Percentiles rank a stretch among this genome's conserved stretches.
Evolutionary conservation across 208 protist genomes (phyloP).

Genomic region (Endotrypanum monterogeii): DNA sequence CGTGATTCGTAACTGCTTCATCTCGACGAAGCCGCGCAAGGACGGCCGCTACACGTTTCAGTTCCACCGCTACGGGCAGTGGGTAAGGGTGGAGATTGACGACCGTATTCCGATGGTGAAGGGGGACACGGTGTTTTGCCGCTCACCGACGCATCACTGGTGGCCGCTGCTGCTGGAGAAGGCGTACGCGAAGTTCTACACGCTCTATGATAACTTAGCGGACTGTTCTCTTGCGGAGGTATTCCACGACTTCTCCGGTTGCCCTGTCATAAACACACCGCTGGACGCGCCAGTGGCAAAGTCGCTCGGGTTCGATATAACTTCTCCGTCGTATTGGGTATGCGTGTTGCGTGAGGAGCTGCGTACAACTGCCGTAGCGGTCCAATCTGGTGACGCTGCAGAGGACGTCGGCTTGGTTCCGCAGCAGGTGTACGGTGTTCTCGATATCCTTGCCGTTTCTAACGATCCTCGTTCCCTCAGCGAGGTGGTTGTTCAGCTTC

Average conservation of each 20-base stretch:
- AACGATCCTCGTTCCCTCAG: slow-evolving; percentile 28
- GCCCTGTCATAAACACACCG: slow-evolving; percentile 46
- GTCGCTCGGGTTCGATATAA: slow-evolving; percentile 35
- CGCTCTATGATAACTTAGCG: slow-evolving; percentile 55
- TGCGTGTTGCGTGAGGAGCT: slow-evolving; percentile 36
- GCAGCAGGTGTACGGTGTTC: slow-evolving; percentile 60
- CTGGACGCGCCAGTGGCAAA: slow-evolving; percentile 22
- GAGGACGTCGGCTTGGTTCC: slow-evolving; percentile 39
- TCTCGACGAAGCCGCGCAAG: slow-evolving; percentile 52
- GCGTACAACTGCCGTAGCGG: slow-evolving; percentile 33
- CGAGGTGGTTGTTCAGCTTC: slow-evolving; percentile 60
- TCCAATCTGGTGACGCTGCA: slow-evolving; percentile 22
- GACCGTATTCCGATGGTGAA: slow-evolving; percentile 55
- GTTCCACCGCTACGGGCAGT: slow-evolving; percentile 68
- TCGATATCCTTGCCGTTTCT: slow-evolving; percentile 37
- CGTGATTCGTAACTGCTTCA: slow-evolving; percentile 58
- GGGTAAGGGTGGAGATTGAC: slow-evolving; percentile 75
- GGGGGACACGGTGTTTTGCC: slow-evolving; percentile 52
- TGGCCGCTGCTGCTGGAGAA: slow-evolving; percentile 82
- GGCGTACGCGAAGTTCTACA: slow-evolving; percentile 85
- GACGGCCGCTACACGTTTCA: slow-evolving; percentile 70
- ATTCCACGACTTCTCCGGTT: slow-evolving; percentile 64
- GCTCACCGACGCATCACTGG: slow-evolving; percentile 59
- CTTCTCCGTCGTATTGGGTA: slow-evolving; percentile 56
- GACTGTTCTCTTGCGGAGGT: slow-evolving; percentile 58